A percentile compares a stretch with the other conserved stretches of the same genome.
Evolutionary conservation across 345 rosid species (phyloP).

Genomic region (Eutrema yunnanense): DNA sequence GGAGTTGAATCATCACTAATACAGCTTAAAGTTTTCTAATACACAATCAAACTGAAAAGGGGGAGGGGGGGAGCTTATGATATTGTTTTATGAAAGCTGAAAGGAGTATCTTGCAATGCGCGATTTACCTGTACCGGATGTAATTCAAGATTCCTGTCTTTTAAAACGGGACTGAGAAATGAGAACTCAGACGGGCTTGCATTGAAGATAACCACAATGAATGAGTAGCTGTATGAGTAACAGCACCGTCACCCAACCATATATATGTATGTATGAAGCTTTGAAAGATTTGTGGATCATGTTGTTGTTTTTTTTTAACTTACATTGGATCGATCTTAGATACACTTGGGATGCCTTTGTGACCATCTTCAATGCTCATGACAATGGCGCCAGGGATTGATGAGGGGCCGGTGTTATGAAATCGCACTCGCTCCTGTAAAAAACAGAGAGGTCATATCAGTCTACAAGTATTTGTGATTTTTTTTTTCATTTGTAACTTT

Average conservation of each 20-base stretch:
- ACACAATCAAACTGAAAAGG: not conserved
- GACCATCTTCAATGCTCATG: slow-evolving; percentile 89
- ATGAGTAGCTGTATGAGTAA: slow-evolving; percentile 47
- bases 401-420: slow-evolving; percentile 73
- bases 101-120: not conserved
- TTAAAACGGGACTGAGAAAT: slow-evolving; percentile 38
- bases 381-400: slow-evolving; percentile 70
- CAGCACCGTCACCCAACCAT: not conserved
- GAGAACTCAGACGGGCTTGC: slow-evolving; percentile 56
- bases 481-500: not conserved
- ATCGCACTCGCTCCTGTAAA: slow-evolving; percentile 54
- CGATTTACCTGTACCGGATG: slow-evolving; percentile 73
- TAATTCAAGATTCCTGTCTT: slow-evolving; percentile 46
- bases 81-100: not conserved
- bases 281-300: not conserved
- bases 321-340: slow-evolving; percentile 70
- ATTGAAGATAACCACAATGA: slow-evolving; percentile 66
- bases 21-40: not conserved
- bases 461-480: not conserved
- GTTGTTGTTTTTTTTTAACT: slow-evolving; percentile 23
- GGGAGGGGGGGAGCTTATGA: not conserved
- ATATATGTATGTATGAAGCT: not conserved
- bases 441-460: not conserved
- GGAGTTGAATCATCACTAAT: not conserved
- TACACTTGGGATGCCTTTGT: slow-evolving; percentile 48